phyloP scores from a whole-genome alignment of 1,284 basidiomycete genomes.

The Puccinia horiana region DNA sequence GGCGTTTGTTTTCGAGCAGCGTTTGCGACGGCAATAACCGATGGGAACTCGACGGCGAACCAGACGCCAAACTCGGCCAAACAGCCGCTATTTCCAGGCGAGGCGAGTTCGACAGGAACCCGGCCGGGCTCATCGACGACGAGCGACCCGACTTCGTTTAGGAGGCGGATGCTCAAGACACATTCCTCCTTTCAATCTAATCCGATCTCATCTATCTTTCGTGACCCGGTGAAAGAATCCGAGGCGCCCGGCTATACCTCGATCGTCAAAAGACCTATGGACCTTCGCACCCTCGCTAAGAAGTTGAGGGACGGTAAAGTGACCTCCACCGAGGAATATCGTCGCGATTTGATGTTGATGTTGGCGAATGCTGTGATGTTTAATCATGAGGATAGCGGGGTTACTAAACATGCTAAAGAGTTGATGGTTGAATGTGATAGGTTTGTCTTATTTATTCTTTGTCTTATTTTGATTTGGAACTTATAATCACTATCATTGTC shows the following conservation, averaged over 20 bases:
- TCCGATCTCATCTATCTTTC: slow-evolving; percentile 66
- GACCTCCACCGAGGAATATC: slow-evolving; percentile 76
- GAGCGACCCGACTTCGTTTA: slow-evolving; percentile 46
- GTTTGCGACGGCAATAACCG: slow-evolving; percentile 34
- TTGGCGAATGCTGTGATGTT: slow-evolving; percentile 96
- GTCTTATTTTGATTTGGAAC: not conserved
- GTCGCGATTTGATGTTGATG: slow-evolving; percentile 85
- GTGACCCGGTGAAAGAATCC: slow-evolving; percentile 79
- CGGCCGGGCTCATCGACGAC: slow-evolving; percentile 14
- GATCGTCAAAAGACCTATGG: slow-evolving; percentile 87
- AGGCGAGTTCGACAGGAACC: not conserved
- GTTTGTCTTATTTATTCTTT: slow-evolving; percentile 6
- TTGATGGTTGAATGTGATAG: slow-evolving; percentile 73
- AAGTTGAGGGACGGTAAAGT: slow-evolving; percentile 79
- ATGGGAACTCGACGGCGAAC: slow-evolving; percentile 29
- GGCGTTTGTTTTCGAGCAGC: not conserved
- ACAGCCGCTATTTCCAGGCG: not conserved
- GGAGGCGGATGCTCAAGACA: slow-evolving; percentile 45
- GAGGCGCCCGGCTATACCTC: slow-evolving; percentile 88
- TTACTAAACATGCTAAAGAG: slow-evolving; percentile 73
- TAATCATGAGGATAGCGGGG: slow-evolving; percentile 66
- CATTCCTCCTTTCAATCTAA: slow-evolving; percentile 49
- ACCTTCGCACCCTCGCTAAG: slow-evolving; percentile 82
- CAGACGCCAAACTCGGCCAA: slow-evolving; percentile 43
- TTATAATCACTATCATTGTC: not conserved